These are phyloP conservation scores for Infundibulicybe gibba DNA, from an alignment of 768 basidiomycete genomes.

Conservation along the genomic window DNA sequence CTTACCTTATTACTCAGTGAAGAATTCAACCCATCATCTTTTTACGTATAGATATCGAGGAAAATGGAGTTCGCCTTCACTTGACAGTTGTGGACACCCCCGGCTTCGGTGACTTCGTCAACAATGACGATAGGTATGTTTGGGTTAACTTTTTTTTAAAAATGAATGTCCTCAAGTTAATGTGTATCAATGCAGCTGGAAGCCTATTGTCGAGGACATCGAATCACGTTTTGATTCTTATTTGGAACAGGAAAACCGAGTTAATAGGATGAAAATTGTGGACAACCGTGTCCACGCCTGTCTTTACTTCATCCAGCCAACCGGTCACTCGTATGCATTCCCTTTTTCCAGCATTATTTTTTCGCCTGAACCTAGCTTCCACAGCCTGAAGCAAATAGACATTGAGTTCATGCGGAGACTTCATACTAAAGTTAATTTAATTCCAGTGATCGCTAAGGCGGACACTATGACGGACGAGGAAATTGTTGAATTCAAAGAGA, in stretches of 20 bases:
- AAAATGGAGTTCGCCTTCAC: conserved; percentile 94
- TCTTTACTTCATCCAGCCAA: conserved; percentile 98
- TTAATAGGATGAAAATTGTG: conserved; percentile 88
- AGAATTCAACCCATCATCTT: conserved; percentile 15
- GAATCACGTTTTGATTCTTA: conserved; percentile 97
- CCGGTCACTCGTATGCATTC: conserved; percentile 86
- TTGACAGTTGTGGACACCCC: conserved; percentile 99
- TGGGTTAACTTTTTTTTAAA: conserved; percentile 12
- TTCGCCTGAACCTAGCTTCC: conserved; percentile 1
- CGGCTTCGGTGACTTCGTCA: conserved; percentile 98
- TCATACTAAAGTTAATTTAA: conserved; percentile 96
- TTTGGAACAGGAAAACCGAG: conserved; percentile 97
- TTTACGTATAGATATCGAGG: conserved; percentile 84
- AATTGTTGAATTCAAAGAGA: conserved; percentile 86
- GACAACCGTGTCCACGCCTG: conserved; percentile 99
- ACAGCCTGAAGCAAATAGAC: conserved; percentile 93
- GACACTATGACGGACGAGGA: conserved; percentile 98
- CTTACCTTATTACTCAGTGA: conserved; percentile 10
- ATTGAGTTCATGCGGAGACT: conserved; percentile 98
- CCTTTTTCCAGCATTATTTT: neutral
- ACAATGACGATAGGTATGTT: conserved; percentile 92
- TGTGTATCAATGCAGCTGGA: conserved; percentile 66
- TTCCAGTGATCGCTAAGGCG: conserved; percentile 97
- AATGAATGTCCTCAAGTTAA: conserved; percentile 6
- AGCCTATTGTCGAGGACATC: conserved; percentile 97